These are phyloP conservation scores for Blepharisma undulans DNA, from an alignment of 169 alveolate species.

Conservation along the genomic window DNA sequence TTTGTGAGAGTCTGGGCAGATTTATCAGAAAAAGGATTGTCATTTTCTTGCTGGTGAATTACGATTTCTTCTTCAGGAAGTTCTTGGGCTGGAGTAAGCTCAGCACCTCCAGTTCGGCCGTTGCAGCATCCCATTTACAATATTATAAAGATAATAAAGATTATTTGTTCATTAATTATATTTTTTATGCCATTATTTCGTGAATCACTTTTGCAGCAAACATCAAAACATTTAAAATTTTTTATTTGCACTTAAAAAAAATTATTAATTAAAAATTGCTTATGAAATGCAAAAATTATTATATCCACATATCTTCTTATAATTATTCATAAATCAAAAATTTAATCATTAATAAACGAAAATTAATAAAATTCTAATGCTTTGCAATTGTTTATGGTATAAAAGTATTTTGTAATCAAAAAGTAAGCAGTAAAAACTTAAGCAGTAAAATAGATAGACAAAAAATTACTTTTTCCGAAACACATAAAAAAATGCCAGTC, in stretches of 20 bases:
- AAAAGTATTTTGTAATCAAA: too few relatives aligned
- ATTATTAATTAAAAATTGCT: not conserved
- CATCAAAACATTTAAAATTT: not conserved
- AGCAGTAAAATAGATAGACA: not conserved
- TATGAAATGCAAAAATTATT: not conserved
- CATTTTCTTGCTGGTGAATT: not conserved
- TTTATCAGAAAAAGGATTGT: not conserved
- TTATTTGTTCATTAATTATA: too few relatives aligned
- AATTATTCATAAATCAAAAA: too few relatives aligned
- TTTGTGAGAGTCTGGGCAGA: not conserved
- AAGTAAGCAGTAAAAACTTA: not conserved
- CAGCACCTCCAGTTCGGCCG: not conserved
- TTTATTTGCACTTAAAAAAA: not conserved
- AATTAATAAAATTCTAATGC: too few relatives aligned
- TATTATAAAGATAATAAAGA: not conserved
- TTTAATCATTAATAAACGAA: not conserved
- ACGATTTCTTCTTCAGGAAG: not conserved
- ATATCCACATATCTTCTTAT: not conserved
- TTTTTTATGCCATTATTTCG: not conserved
- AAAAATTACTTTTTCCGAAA: too few relatives aligned
- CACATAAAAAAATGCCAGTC: not conserved
- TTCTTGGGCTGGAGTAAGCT: not conserved
- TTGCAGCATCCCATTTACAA: not conserved
- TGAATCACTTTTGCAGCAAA: not conserved
- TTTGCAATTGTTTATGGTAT: not conserved